Evolutionary conservation across 2,329 filamentous ascomycete species (phyloP).

Genomic region (Colletotrichum nymphaeae): DNA sequence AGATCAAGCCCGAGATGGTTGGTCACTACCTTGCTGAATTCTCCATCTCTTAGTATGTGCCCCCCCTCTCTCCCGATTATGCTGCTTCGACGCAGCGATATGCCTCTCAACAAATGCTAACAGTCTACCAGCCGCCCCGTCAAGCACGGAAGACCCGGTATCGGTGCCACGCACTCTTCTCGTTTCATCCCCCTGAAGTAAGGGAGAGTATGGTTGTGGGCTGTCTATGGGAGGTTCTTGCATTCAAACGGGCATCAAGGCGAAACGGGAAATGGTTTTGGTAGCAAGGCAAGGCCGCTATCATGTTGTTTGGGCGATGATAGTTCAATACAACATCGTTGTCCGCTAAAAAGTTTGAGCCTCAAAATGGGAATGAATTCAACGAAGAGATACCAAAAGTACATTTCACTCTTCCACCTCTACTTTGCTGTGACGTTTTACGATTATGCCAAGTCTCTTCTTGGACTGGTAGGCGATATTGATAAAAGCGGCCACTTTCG

Average conservation of each 20-base stretch:
- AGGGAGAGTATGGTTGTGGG: slow-evolving; percentile 66
- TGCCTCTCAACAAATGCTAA: slow-evolving; percentile 55
- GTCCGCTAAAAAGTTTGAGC: slow-evolving; percentile 39
- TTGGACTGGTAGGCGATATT: too few species aligned
- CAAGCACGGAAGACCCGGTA: slow-evolving; percentile 99
- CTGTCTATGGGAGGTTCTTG: slow-evolving; percentile 61
- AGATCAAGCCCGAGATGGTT: slow-evolving; percentile 99
- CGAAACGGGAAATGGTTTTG: slow-evolving; percentile 68
- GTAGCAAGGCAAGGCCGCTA: slow-evolving; percentile 52
- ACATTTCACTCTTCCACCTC: neutral
- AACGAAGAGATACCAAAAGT: slow-evolving; percentile 35
- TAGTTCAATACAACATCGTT: slow-evolving; percentile 39
- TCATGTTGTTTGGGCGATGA: slow-evolving; percentile 38
- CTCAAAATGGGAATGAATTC: slow-evolving; percentile 35
- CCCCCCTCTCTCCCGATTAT: neutral
- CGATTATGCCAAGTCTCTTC: neutral
- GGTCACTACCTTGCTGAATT: slow-evolving; percentile 99
- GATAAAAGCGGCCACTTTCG: neutral
- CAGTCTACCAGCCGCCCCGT: slow-evolving; percentile 85
- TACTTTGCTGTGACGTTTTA: neutral
- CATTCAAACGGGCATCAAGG: slow-evolving; percentile 67
- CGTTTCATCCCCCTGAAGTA: slow-evolving; percentile 99
- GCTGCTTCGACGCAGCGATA: neutral
- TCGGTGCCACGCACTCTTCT: slow-evolving; percentile 99
- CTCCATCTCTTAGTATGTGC: slow-evolving; percentile 98